Conservation (phyloP, 352 stramenopile species). For the Blastocystis sp. region DNA sequence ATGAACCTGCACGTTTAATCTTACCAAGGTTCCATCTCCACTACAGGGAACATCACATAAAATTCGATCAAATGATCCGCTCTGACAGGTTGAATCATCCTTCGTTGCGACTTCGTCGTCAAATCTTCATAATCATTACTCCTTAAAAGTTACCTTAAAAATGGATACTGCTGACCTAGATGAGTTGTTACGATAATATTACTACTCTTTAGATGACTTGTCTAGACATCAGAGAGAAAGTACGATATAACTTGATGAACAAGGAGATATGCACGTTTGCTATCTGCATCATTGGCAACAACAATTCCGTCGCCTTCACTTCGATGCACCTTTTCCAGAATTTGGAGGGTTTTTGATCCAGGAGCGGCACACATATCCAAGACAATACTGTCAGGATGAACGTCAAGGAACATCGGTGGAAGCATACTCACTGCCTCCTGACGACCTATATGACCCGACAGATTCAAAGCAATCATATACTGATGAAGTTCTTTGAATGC, state of each 20-base stretch:
- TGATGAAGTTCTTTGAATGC: slow-evolving; percentile 88
- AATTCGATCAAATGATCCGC: slow-evolving; percentile 90
- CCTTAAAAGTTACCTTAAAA: slow-evolving; percentile 72
- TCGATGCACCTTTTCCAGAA: slow-evolving; percentile 88
- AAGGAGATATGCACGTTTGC: slow-evolving; percentile 96
- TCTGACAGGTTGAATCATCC: background rate
- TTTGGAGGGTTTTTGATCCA: slow-evolving; percentile 96
- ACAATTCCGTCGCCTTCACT: slow-evolving; percentile 83
- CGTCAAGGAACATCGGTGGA: slow-evolving; percentile 90
- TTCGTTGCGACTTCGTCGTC: background rate
- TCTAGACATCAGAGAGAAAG: slow-evolving; percentile 69
- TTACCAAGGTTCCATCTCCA: slow-evolving; percentile 89
- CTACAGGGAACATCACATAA: slow-evolving; percentile 96
- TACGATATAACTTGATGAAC: slow-evolving; percentile 80
- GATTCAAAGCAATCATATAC: slow-evolving; percentile 89
- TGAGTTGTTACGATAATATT: slow-evolving; percentile 90
- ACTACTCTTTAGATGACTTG: slow-evolving; percentile 89
- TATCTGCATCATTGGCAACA: slow-evolving; percentile 92
- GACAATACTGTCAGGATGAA: slow-evolving; percentile 76
- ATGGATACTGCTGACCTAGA: slow-evolving; percentile 90
- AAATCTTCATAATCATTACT: background rate
- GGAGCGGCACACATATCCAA: slow-evolving; percentile 97
- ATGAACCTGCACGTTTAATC: background rate
- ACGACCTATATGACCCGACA: slow-evolving; percentile 88
- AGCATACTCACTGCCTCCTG: slow-evolving; percentile 99